Conservation (phyloP, 306 rosid genomes). For the Mucuna pruriens region DNA sequence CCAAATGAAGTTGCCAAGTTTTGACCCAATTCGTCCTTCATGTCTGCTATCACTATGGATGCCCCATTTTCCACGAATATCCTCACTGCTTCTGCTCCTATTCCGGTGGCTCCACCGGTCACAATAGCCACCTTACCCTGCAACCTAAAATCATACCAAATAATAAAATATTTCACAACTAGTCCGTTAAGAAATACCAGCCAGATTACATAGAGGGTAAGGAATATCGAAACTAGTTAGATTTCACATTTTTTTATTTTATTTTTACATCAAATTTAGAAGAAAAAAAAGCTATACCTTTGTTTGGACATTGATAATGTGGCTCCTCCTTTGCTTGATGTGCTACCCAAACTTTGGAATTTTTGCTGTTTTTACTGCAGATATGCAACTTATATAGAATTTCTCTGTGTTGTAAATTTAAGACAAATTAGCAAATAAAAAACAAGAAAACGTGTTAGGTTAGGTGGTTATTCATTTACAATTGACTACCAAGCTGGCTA, state of each 20-base stretch:
- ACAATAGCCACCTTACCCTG: constrained; percentile 78
- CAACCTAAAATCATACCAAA: too few relatives aligned
- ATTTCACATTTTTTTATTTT: too few relatives aligned
- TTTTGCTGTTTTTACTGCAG: background rate
- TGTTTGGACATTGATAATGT: constrained; percentile 43
- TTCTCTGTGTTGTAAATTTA: background rate
- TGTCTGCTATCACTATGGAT: constrained; percentile 61
- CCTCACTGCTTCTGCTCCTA: constrained; percentile 65
- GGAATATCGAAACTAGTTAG: too few relatives aligned
- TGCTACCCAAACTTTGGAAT: too few relatives aligned
- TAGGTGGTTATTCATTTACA: too few relatives aligned
- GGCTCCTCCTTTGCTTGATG: background rate
- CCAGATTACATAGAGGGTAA: too few relatives aligned
- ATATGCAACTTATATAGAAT: background rate
- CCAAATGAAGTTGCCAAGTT: constrained; percentile 55
- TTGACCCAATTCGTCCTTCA: constrained; percentile 67
- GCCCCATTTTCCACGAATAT: constrained; percentile 66
- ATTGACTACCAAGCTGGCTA: too few relatives aligned
- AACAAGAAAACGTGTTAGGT: too few relatives aligned
- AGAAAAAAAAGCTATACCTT: constrained; percentile 50
- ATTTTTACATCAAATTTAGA: too few relatives aligned
- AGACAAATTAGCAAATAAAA: too few relatives aligned
- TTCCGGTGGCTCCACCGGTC: constrained; percentile 75
- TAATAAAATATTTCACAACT: too few relatives aligned
- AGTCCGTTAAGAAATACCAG: too few relatives aligned